These are phyloP conservation scores for Lomentospora prolificans DNA, from an alignment of 2,329 filamentous ascomycete species.

Conservation along the genomic window DNA sequence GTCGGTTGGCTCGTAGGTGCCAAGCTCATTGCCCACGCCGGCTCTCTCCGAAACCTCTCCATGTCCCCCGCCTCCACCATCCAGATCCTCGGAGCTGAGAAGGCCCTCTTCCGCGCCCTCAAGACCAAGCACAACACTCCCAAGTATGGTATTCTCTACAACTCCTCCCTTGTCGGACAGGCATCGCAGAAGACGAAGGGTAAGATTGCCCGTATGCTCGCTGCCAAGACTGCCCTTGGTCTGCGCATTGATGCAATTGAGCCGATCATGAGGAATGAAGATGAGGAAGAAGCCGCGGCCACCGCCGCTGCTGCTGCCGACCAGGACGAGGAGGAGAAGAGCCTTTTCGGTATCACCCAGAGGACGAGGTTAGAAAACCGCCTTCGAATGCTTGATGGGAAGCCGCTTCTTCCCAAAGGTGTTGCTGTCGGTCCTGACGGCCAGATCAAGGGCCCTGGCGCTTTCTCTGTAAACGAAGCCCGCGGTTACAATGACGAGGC, in stretches of 20 bases:
- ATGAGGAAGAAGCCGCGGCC: constrained; percentile 43
- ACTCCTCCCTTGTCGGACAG: constrained; percentile 89
- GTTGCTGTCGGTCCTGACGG: constrained; percentile 67
- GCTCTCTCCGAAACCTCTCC: constrained; percentile 87
- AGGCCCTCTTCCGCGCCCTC: constrained; percentile 93
- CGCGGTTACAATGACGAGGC: constrained; percentile 92
- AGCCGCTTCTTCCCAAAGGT: constrained; percentile 71
- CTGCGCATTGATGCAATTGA: constrained; percentile 71
- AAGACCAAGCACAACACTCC: constrained; percentile 99
- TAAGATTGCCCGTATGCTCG: constrained; percentile 94
- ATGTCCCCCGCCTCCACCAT: constrained; percentile 94
- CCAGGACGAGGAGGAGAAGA: constrained; percentile 80
- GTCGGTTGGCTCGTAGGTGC: constrained; percentile 92
- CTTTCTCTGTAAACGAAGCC: constrained; percentile 87
- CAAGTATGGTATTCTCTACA: constrained; percentile 94
- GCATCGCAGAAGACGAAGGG: constrained; percentile 98
- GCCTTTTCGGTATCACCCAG: constrained; percentile 64
- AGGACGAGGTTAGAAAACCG: constrained; percentile 67
- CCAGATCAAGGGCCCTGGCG: constrained; percentile 52
- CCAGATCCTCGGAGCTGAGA: constrained; percentile 96
- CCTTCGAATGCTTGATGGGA: constrained; percentile 75
- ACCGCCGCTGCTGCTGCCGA: constrained; percentile 43
- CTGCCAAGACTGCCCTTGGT: constrained; percentile 87
- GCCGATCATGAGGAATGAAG: constrained; percentile 61
- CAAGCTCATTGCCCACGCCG: constrained; percentile 86